A percentile compares a stretch with the other conserved stretches of the same genome.
Conservation (phyloP, 73 alveolate genomes). For the Paramecium primaurelia region DNA sequence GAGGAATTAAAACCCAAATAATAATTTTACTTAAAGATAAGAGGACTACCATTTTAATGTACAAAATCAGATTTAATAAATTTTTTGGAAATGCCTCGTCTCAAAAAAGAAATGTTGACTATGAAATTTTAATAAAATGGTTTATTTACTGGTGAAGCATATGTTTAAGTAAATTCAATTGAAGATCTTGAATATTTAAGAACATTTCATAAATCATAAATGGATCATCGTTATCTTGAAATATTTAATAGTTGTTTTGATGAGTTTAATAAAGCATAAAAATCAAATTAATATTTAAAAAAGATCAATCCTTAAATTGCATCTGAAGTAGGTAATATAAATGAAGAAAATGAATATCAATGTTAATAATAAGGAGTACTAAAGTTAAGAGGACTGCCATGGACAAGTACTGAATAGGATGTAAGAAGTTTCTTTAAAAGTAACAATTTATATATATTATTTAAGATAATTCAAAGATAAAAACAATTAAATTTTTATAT, state of each 20-base stretch:
- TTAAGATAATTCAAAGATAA: slow-evolving; percentile 1
- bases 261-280: neutral
- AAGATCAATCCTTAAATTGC: neutral
- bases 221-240: slow-evolving; percentile 34
- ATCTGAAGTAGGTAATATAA: neutral
- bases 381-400: slow-evolving; percentile 18
- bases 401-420: neutral
- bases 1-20: neutral
- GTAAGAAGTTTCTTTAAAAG: neutral
- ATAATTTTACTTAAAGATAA: neutral
- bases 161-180: neutral
- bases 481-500: neutral
- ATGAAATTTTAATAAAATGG: neutral
- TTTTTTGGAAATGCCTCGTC: neutral
- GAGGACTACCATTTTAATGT: slow-evolving; percentile 20
- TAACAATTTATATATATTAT: neutral
- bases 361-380: neutral
- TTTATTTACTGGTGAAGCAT: neutral
- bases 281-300: neutral
- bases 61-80: neutral
- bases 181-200: neutral
- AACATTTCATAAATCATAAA: neutral
- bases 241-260: neutral
- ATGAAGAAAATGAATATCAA: neutral
- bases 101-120: neutral